A percentile compares a stretch with the other conserved stretches of the same genome.
Evolutionary conservation across 148 eudicot genomes (phyloP).

Genomic region (Spergularia marina): DNA sequence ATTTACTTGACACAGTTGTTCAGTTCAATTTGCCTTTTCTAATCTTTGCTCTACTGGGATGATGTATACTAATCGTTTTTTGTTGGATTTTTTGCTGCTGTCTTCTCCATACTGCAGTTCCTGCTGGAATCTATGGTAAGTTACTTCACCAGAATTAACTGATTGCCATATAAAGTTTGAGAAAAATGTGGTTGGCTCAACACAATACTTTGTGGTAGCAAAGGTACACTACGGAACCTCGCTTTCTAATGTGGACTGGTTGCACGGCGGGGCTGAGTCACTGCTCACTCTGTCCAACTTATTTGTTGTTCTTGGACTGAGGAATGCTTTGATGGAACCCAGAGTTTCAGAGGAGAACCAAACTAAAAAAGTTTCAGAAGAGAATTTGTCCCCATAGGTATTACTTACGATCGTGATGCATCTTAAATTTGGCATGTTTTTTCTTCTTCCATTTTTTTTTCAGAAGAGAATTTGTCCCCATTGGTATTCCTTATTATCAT

Average conservation of each 20-base stretch:
- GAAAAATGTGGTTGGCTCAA: conserved; percentile 4
- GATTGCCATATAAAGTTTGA: background rate
- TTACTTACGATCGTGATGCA: conserved; percentile 8
- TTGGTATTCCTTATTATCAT: conserved; percentile 29
- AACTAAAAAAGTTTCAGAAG: conserved; percentile 39
- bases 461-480: conserved; percentile 44
- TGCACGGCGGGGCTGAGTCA: conserved; percentile 94
- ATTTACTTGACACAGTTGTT: background rate
- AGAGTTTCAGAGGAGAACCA: conserved; percentile 28
- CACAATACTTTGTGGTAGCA: conserved; percentile 40
- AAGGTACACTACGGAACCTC: conserved; percentile 93
- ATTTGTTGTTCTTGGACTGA: conserved; percentile 82
- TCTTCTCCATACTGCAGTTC: conserved; percentile 50
- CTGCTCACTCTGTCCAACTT: conserved; percentile 84
- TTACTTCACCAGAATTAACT: conserved; percentile 23
- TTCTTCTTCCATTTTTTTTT: background rate
- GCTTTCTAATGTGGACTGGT: conserved; percentile 89
- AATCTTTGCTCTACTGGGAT: background rate
- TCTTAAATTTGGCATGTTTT: background rate
- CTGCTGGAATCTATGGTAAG: conserved; percentile 98
- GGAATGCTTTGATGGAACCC: conserved; percentile 56
- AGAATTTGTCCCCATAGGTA: conserved; percentile 45
- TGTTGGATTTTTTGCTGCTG: conserved; percentile 18
- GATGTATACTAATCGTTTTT: conserved; percentile 19
- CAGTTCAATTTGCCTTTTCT: background rate